Evolutionary conservation across 305 asterid genomes (phyloP).

Genomic region (Solanum hybrid): DNA sequence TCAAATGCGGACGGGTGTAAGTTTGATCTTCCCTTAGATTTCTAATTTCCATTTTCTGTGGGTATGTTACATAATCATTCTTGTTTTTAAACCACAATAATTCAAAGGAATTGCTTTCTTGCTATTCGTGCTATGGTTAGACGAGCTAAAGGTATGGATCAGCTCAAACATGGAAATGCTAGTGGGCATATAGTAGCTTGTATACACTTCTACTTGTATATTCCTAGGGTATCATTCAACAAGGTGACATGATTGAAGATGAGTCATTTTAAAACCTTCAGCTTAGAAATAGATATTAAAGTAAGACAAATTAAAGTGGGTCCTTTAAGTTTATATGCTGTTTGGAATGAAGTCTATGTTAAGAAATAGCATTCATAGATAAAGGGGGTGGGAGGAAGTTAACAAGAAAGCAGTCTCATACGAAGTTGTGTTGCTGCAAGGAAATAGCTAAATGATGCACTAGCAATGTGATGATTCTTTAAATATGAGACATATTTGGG

Average conservation of each 20-base stretch:
- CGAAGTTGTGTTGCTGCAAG: not conserved
- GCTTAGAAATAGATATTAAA: not conserved
- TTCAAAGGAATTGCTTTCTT: not conserved
- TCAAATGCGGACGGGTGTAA: slow-evolving; percentile 95
- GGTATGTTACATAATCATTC: not conserved
- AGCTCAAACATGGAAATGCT: not conserved
- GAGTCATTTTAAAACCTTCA: not conserved
- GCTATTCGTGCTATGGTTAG: not conserved
- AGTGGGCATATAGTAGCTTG: not conserved
- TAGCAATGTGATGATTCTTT: not conserved
- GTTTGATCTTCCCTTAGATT: slow-evolving; percentile 2
- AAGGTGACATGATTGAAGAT: not conserved
- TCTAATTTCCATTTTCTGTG: not conserved
- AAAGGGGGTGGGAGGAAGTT: not conserved
- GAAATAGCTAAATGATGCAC: not conserved
- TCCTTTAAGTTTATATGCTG: not conserved
- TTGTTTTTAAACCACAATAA: not conserved
- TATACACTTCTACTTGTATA: not conserved
- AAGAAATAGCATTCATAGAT: not conserved
- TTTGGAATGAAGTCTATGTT: not conserved
- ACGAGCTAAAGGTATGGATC: not conserved
- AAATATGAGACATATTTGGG: not conserved
- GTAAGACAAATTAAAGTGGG: not conserved
- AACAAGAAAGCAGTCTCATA: not conserved
- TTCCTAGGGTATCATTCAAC: not conserved